These are phyloP conservation scores for Teunomyces panamensis DNA, from an alignment of 805 yeast genomes.

Conservation along the genomic window DNA sequence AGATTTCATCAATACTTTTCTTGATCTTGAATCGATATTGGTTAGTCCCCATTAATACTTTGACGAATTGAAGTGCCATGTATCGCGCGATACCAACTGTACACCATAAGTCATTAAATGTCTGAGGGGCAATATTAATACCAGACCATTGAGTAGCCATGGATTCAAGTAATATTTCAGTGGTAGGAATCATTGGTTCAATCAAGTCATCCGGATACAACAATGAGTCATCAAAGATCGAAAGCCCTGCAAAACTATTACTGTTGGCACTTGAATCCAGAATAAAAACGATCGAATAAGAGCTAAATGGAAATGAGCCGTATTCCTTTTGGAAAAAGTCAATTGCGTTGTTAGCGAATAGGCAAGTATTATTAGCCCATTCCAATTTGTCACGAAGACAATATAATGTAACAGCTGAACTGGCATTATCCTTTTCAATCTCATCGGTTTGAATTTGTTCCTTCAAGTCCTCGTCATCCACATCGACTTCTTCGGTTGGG, in stretches of 20 bases:
- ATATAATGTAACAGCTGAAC: conserved; percentile 51
- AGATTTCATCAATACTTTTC: conserved; percentile 59
- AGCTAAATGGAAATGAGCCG: conserved; percentile 89
- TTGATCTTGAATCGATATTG: conserved; percentile 74
- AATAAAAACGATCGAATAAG: conserved; percentile 75
- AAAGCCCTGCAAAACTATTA: conserved; percentile 71
- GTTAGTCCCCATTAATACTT: conserved; percentile 75
- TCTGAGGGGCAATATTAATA: conserved; percentile 78
- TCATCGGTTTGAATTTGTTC: conserved; percentile 21
- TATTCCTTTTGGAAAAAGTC: conserved; percentile 83
- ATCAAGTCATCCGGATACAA: conserved; percentile 71
- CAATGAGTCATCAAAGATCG: conserved; percentile 56
- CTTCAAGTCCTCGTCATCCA: conserved; percentile 31
- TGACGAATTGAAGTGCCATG: conserved; percentile 74
- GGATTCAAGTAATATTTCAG: conserved; percentile 65
- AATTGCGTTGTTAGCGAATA: conserved; percentile 73
- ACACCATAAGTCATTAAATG: conserved; percentile 83
- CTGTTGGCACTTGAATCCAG: conserved; percentile 47
- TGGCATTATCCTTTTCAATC: conserved; percentile 28
- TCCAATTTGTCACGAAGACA: conserved; percentile 57
- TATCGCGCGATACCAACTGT: conserved; percentile 79
- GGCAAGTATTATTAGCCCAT: conserved; percentile 66
- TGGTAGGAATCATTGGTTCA: conserved; percentile 72
- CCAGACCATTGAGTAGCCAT: conserved; percentile 93
- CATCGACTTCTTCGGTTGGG: conserved; percentile 22